Evolutionary conservation across 495 filamentous ascomycete species (phyloP), one percentile per base, ranked within the genome.

Genomic region (Mytilinidion resinicola): DNA sequence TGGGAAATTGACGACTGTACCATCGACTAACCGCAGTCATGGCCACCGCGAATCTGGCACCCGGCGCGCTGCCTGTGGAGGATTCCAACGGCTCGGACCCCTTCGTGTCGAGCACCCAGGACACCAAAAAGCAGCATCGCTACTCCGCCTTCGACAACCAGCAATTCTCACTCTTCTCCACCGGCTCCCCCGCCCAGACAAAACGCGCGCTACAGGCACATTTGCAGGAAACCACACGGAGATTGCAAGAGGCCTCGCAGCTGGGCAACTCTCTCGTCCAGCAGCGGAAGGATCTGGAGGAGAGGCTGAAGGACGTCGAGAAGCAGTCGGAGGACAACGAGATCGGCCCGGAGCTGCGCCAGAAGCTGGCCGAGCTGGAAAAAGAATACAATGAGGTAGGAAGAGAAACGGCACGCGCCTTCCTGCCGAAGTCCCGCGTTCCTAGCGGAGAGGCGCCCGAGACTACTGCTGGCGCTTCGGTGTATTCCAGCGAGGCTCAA

Each of bases 301-400:
- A 91, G 44, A 82, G 86, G 62, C 73, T 98, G 59, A 85, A 84
- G 63, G 93, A 96, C 61, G 83, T 97, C 0, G 88, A 95, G 64
- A 83, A 82, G 63, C 78, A 89, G 21, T 35, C 61, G 80, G 93
- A 67, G 80, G 83, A 62, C 87, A 90, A 82, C n/a, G 88, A 95
- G 61, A 85, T 97, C 55, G 85, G 84, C 8, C 86, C 88, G 1
- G 91, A 96, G 52, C 71, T 97, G 65, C 84, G 87, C 12, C 84
- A 86, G 71, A 91, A 87, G 70, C 76, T 98, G 33, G 79, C 82
- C 9, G 92, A 95, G 55, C 78, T 97, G 65, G 93, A 98, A 68
- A 86, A 82, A 70, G 95, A 96, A 61, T 97, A 95, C 71, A 93
- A 93, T 71, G 93, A 97, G 61, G 89, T 96, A 46, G 91, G 91